Conservation (phyloP, 768 basidiomycete species). For the Ephemerocybe angulata region DNA sequence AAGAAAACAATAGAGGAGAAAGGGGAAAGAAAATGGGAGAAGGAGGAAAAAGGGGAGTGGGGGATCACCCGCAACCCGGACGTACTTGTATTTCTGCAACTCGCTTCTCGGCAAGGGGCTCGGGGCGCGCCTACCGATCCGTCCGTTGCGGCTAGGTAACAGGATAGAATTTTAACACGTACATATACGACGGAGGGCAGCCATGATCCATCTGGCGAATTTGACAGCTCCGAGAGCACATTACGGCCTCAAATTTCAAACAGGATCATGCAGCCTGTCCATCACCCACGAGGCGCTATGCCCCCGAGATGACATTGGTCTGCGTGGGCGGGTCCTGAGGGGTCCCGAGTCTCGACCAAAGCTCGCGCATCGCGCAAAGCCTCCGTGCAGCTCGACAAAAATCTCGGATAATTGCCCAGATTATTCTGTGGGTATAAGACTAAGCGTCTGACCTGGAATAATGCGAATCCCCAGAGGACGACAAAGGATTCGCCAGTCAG, state of each 20-base stretch:
- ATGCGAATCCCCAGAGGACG: too few relatives aligned
- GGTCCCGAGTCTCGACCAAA: too few relatives aligned
- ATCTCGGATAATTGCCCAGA: too few relatives aligned
- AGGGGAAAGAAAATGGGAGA: slow-evolving; percentile 12
- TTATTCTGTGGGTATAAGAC: too few relatives aligned
- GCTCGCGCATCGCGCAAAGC: too few relatives aligned
- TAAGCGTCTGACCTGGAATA: too few relatives aligned
- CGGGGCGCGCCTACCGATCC: slow-evolving; percentile 13
- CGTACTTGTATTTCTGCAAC: slow-evolving; percentile 17
- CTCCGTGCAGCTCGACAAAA: too few relatives aligned
- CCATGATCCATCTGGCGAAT: not conserved
- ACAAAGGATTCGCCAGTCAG: too few relatives aligned
- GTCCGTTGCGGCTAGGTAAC: slow-evolving; percentile 2
- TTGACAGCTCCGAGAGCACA: not conserved
- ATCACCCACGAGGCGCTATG: slow-evolving; percentile 18
- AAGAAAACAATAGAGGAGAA: slow-evolving; percentile 4
- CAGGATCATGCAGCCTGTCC: not conserved
- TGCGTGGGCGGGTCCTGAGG: not conserved
- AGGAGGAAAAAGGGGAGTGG: slow-evolving; percentile 10
- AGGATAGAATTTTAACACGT: slow-evolving; percentile 2
- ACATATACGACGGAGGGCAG: not conserved
- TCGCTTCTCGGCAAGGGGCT: slow-evolving; percentile 24
- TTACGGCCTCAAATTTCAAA: not conserved
- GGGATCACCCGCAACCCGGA: slow-evolving; percentile 10
- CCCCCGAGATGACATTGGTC: not conserved